Conservation (phyloP, 768 basidiomycete species). For the Tulasnella sp. region DNA sequence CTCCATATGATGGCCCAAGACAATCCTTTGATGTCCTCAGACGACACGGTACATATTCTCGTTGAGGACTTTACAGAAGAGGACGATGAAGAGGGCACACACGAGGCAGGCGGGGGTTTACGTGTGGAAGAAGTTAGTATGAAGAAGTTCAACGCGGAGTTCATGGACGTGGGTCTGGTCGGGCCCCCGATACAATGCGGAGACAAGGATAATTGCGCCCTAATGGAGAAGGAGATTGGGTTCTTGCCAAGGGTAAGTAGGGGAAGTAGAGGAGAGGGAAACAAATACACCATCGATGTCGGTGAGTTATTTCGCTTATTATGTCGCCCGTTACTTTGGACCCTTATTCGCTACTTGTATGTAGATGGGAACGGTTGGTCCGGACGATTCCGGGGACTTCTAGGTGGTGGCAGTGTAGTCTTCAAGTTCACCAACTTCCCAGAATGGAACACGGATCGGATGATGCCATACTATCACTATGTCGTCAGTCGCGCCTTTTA, state of each 20-base stretch:
- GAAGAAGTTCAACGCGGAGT: constrained; percentile 3
- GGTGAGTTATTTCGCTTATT: constrained; percentile 18
- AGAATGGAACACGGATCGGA: constrained; percentile 42
- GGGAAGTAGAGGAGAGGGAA: constrained; percentile 21
- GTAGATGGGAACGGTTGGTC: constrained; percentile 32
- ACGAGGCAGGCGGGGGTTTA: not conserved
- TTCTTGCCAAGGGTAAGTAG: constrained; percentile 14
- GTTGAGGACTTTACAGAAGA: not conserved
- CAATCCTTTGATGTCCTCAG: not conserved
- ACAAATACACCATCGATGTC: constrained; percentile 29
- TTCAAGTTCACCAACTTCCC: constrained; percentile 35
- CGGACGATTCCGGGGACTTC: constrained; percentile 28
- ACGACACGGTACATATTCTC: not conserved
- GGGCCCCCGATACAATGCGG: constrained; percentile 26
- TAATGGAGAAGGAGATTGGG: not conserved
- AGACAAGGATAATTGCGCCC: constrained; percentile 1
- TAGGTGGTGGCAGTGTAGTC: constrained; percentile 26
- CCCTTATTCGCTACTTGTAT: not conserved
- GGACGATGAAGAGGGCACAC: no score
- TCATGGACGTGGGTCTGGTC: constrained; percentile 26
- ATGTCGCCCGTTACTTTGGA: not conserved
- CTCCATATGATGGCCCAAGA: constrained; percentile 21
- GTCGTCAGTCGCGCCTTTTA: constrained; percentile 40
- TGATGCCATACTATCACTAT: constrained; percentile 39
- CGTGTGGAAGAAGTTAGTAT: not conserved